Conservation (phyloP, 31 red algal genomes). For the Asparagopsis taxiformis region DNA sequence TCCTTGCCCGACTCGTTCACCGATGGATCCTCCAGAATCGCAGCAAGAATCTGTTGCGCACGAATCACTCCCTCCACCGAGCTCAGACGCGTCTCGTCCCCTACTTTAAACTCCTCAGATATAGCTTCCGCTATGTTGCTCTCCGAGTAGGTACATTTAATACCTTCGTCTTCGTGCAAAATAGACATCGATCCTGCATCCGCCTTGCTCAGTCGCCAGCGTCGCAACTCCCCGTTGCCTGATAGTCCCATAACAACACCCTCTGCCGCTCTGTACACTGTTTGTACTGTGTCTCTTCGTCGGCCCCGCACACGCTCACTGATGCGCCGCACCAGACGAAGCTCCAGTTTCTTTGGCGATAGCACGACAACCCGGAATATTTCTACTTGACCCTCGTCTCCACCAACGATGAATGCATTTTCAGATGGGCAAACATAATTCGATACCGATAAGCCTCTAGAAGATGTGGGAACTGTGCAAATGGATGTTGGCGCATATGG, state of each 20-base stretch:
- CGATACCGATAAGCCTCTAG: not conserved
- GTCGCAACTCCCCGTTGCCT: slow-evolving; percentile 31
- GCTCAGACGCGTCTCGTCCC: slow-evolving; percentile 16
- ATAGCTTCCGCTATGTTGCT: slow-evolving; percentile 38
- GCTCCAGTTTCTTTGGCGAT: slow-evolving; percentile 46
- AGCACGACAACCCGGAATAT: slow-evolving; percentile 55
- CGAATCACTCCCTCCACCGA: slow-evolving; percentile 34
- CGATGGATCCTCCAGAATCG: slow-evolving; percentile 42
- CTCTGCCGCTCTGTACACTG: slow-evolving; percentile 22
- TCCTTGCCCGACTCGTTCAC: slow-evolving; percentile 53
- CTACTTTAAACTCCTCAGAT: slow-evolving; percentile 18
- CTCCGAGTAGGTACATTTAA: slow-evolving; percentile 33
- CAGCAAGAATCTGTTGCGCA: slow-evolving; percentile 57
- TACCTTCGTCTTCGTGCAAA: slow-evolving; percentile 10
- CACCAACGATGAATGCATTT: slow-evolving; percentile 51
- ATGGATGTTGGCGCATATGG: slow-evolving; percentile 45
- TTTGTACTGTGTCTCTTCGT: slow-evolving; percentile 19
- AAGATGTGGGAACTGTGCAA: slow-evolving; percentile 5
- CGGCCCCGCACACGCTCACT: slow-evolving; percentile 41
- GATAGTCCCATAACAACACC: slow-evolving; percentile 30
- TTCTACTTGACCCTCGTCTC: slow-evolving; percentile 59
- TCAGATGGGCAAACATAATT: slow-evolving; percentile 53
- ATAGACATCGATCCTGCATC: slow-evolving; percentile 50
- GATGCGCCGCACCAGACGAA: slow-evolving; percentile 48
- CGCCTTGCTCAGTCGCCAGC: slow-evolving; percentile 40